Conservation (phyloP, 495 filamentous ascomycete species). For the Glarea lozoyensis region DNA sequence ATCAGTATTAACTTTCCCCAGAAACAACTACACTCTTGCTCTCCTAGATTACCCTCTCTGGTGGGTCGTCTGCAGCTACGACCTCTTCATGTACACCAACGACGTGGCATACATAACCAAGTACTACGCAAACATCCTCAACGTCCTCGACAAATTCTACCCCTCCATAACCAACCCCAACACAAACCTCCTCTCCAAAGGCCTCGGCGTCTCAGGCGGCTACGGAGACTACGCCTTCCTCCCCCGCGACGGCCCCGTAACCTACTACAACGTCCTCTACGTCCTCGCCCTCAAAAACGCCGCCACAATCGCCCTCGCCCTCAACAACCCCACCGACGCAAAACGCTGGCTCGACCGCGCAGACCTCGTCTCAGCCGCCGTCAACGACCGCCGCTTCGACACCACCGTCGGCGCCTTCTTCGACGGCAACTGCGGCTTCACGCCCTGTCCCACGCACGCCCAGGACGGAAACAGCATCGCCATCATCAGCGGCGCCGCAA, state of each 20-base stretch:
- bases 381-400: slow-evolving; percentile 29
- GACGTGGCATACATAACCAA: slow-evolving; percentile 22
- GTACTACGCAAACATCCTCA: slow-evolving; percentile 30
- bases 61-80: slow-evolving; percentile 34
- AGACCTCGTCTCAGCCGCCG: slow-evolving; percentile 19
- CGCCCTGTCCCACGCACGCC: slow-evolving; percentile 28
- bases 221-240: slow-evolving; percentile 43
- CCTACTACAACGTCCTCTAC: slow-evolving; percentile 41
- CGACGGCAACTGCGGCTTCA: slow-evolving; percentile 23
- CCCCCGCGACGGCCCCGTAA: slow-evolving; percentile 31
- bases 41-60: slow-evolving; percentile 40
- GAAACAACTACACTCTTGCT: slow-evolving; percentile 32
- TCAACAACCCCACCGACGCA: slow-evolving; percentile 22
- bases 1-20: slow-evolving; percentile 6
- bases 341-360: slow-evolving; percentile 29
- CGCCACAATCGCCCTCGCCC: slow-evolving; percentile 28
- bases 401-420: slow-evolving; percentile 29
- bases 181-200: slow-evolving; percentile 29
- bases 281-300: slow-evolving; percentile 32
- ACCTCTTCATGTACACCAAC: slow-evolving; percentile 36
- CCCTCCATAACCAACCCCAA: slow-evolving; percentile 22
- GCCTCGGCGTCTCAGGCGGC: slow-evolving; percentile 19
- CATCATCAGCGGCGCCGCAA: slow-evolving; percentile 28
- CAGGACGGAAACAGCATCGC: slow-evolving; percentile 38
- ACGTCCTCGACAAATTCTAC: slow-evolving; percentile 32